These are phyloP conservation scores for Aristolochia contorta DNA, from an alignment of 164 flowering plant genomes.

Conservation along the genomic window DNA sequence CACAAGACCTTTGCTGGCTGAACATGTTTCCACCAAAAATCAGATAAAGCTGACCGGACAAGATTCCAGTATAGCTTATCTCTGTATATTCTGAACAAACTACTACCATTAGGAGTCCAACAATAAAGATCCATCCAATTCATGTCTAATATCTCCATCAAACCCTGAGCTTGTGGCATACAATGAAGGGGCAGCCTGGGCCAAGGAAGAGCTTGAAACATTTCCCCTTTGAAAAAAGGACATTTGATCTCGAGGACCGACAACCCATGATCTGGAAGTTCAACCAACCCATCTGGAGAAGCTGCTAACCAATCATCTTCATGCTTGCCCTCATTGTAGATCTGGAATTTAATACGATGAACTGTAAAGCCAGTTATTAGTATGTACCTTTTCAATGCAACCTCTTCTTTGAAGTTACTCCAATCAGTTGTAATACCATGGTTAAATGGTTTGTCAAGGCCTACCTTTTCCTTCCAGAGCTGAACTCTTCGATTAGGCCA, in stretches of 20 bases:
- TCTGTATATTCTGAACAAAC: constrained; percentile 46
- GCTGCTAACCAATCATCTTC: constrained; percentile 54
- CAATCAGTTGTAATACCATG: constrained; percentile 50
- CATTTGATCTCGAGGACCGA: constrained; percentile 58
- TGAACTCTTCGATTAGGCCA: constrained; percentile 45
- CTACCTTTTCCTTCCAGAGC: constrained; percentile 66
- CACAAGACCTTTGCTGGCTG: constrained; percentile 46
- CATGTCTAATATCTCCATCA: constrained; percentile 58
- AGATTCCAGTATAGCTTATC: constrained; percentile 42
- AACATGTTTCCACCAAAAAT: constrained; percentile 73
- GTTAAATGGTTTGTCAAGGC: constrained; percentile 38
- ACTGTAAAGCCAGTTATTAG: constrained; percentile 43
- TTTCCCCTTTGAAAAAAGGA: constrained; percentile 41
- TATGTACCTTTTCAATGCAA: constrained; percentile 53
- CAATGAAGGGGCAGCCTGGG: constrained; percentile 37
- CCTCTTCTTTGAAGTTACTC: constrained; percentile 52
- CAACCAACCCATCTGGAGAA: constrained; percentile 59
- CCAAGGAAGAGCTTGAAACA: constrained; percentile 42
- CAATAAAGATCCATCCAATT: constrained; percentile 74
- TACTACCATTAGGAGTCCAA: constrained; percentile 63
- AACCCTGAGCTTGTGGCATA: constrained; percentile 71
- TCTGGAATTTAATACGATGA: constrained; percentile 35
- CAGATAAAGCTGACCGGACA: constrained; percentile 38
- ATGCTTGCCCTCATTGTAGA: constrained; percentile 22
- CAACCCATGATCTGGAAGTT: constrained; percentile 23